phyloP scores from a whole-genome alignment of 2,329 filamentous ascomycete genomes.

The Stagonosporopsis cucurbitacearum region DNA sequence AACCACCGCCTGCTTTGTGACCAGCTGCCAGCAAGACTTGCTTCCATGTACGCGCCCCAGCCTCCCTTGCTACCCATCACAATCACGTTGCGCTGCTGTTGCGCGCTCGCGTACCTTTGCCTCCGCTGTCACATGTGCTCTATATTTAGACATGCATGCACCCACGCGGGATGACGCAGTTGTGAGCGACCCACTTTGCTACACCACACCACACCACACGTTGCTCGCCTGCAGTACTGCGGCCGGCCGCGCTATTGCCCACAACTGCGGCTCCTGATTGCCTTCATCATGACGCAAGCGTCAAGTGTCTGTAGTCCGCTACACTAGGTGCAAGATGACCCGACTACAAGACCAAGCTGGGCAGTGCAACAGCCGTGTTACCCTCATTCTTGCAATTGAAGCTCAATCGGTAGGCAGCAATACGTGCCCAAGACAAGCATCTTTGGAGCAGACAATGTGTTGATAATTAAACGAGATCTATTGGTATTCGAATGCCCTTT shows the following conservation, averaged over 20 bases:
- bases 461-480: background rate
- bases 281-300: background rate
- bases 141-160: conserved; percentile 15
- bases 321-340: conserved; percentile 2
- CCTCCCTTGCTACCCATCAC: conserved; percentile 7
- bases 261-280: background rate
- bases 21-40: conserved; percentile 6
- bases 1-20: background rate
- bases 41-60: conserved; percentile 15
- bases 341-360: background rate
- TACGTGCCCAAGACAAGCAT: background rate
- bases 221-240: background rate
- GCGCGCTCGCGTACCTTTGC: conserved; percentile 16
- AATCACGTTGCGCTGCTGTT: conserved; percentile 7
- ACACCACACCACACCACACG: conserved; percentile 12
- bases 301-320: background rate
- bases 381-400: background rate
- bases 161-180: conserved; percentile 17
- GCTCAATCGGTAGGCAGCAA: background rate
- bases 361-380: background rate
- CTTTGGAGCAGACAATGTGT: background rate
- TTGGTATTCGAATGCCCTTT: background rate
- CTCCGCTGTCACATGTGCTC: conserved; percentile 11
- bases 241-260: background rate
- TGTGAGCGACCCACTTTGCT: conserved; percentile 7